Base-by-base conservation (phyloP, 345 rosid genomes). In the Syzygium aqueum region DNA sequence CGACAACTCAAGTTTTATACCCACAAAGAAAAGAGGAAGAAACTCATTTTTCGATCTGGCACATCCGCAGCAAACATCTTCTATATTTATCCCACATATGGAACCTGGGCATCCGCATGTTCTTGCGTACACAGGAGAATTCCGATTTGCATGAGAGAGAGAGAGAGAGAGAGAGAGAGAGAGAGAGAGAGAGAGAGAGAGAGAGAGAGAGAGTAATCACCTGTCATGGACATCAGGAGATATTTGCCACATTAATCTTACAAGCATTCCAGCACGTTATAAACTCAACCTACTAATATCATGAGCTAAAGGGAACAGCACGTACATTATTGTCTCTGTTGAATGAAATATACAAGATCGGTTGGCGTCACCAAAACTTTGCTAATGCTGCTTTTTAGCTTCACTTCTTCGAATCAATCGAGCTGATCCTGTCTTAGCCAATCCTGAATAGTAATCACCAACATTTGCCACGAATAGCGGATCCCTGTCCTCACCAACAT, bases 401-500 rank as follows among this genome's bases (percentile, higher is more conserved):
- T 84, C 63, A 89, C 92, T 91, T 85, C 95, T 92, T 53, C 92
- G 95, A 57, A 95, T 86, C 93, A 90, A 94, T 85, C 96, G 90
- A 82, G 93, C 84, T 28, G 96, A 95, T 37, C 94, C 93, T 52
- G 96, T 88, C 89, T 89, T 95, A 37, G 96, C 89, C 89, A 94
- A 85, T 65, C 98, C 93, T 2, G 98, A 92, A 87, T 93, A 92
- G 89, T 93, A 94, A 91, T 94, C 98, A 53, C 98, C 98, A 14
- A 97, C 97, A 82, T 97, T 96, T 84, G 98, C 99, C 43, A 97
- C 99, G 86, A 96, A 97, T 40, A 97, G 91, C 14, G 99, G 99
- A 92, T 97, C 99, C 90, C 98, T 91, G 51, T 91, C 91, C 22
- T 88, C 88, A 84, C 53, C 87, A 56, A 84, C 84, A 27, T 89